Base-by-base conservation (phyloP, 2,329 filamentous ascomycete genomes). In the Cordyceps militaris region DNA sequence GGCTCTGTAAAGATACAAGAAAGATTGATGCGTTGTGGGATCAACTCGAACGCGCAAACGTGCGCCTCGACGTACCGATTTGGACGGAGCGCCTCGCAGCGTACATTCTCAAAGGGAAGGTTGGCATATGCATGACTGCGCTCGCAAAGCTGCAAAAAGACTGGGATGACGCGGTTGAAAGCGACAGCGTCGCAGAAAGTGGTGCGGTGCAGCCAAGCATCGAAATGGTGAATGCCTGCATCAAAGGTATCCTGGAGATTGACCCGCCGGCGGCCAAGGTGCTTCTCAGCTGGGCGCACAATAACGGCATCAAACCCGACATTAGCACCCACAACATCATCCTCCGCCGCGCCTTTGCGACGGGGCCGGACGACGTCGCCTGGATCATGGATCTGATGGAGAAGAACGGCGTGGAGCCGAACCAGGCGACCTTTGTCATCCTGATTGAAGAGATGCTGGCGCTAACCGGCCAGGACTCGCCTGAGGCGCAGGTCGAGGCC, bases 11-110 rank as follows among this genome's bases (percentile, higher is more conserved):
- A 56, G 84, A 90, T 63, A 62, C 76, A 0, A 68, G 74, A n/a
- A 83, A 79, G 23, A 75, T 92, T 60, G 80, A 86, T 57, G 76
- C 76, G 1, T 78, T 91, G 32, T 95, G 90, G 89, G 63, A 71
- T 0, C 82, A 80, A 61, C 82, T 94, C 71, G 65, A 79, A 3
- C 67, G 66, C 9, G 79, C 83, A 1, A 81, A 81, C 1, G 65
- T 84, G 10, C 71, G 79, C 61, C 82, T 90, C 4, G 89, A 93
- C 68, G 70, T 70, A 7, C 66, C 76, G 56, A 82, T 85, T 40
- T 94, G 89, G 89, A 87, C 84, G 9, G 82, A 84, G 14, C 80
- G 87, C 26, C 82, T 94, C 44, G 79, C 83, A 26, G 84, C 83
- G 0, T 76, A 91, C 11, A 81, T 91, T 57, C 75, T 78, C 42